Evolutionary conservation across 2,329 filamentous ascomycete species (phyloP), one percentile per base, ranked within the genome.

Genomic region (Myotisia sp.): DNA sequence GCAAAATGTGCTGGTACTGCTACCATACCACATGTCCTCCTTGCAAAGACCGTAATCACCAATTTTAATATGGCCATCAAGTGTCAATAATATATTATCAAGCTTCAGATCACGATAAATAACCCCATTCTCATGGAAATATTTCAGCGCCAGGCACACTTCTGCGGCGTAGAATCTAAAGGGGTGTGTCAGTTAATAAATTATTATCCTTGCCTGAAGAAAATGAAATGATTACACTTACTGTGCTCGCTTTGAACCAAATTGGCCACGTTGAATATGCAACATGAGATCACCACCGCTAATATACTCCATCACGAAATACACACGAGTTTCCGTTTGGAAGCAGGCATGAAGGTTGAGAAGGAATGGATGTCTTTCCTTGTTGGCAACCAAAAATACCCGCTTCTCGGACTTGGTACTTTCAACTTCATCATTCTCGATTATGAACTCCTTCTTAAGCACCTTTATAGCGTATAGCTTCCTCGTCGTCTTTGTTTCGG

Each of bases 291-390:
- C 90, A 64, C 90, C 90, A 65, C 90, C 90, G 53, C 85, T 93
- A 43, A 98, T 84, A 56, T 98, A 98, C 63, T 98, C 90, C 87
- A 95, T 95, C 44, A 98, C 90, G 53, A 98, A 98, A 64, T 98
- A 98, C 14, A 98, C 86, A 47, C 90, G 71, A 5, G 90, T 98
- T 58, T 98, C 90, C 0, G 90, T 98, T 62, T 98, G 90, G 71
- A 98, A 98, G 64, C 90, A 98, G 35, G 90, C 90, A 54, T 98
- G 90, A 24, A 98, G 64, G 53, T 81, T 98, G 31, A 92, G 77
- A 46, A 98, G 62, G 72, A 98, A 98, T 0, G 92, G 90, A 53
- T 98, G 90, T 9, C 83, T 76, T 55, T 95, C 90, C 56, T 92
- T 85, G 64, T 98, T 98, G 21, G 90, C 90, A 53, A 98, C 80